phyloP scores from a whole-genome alignment of 768 basidiomycete genomes.

The Sutorius australiensis region DNA sequence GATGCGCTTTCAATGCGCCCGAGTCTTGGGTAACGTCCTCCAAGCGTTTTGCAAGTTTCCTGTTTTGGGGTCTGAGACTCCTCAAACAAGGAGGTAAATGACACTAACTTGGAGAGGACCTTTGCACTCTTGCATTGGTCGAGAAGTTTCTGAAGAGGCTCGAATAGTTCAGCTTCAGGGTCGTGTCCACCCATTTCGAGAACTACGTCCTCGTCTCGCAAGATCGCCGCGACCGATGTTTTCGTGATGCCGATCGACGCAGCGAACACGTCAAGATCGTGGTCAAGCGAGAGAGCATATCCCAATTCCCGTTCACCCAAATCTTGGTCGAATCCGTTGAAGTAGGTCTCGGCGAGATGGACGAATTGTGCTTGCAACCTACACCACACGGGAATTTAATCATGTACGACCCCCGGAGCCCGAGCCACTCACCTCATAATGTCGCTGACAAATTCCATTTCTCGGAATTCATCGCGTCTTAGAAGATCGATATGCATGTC shows the following conservation, averaged over 20 bases:
- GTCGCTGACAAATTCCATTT: conserved; percentile 90
- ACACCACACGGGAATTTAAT: not conserved
- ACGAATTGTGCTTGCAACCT: conserved; percentile 94
- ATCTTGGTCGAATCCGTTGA: conserved; percentile 79
- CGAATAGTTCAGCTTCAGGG: conserved; percentile 71
- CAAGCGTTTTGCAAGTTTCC: conserved; percentile 84
- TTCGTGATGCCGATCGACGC: conserved; percentile 89
- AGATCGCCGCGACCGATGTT: conserved; percentile 70
- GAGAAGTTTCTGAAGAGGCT: conserved; percentile 77
- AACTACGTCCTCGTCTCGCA: conserved; percentile 75
- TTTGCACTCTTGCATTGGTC: conserved; percentile 83
- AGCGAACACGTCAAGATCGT: conserved; percentile 90
- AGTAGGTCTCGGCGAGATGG: conserved; percentile 85
- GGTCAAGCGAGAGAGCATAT: conserved; percentile 76
- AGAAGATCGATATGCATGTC: conserved; percentile 89
- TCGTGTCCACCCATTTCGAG: conserved; percentile 74
- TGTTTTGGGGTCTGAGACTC: conserved; percentile 27
- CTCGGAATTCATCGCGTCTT: conserved; percentile 85
- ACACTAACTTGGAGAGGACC: conserved; percentile 65
- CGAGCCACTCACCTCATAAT: conserved; percentile 69
- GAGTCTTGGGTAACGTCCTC: conserved; percentile 76
- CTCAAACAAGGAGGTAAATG: not conserved
- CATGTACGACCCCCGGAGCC: not conserved
- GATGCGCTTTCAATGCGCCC: conserved; percentile 63
- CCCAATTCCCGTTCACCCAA: conserved; percentile 87